Percentiles rank a stretch among this genome's conserved stretches.
phyloP scores from a whole-genome alignment of 768 basidiomycete species.

The Tulasnella sp. region DNA sequence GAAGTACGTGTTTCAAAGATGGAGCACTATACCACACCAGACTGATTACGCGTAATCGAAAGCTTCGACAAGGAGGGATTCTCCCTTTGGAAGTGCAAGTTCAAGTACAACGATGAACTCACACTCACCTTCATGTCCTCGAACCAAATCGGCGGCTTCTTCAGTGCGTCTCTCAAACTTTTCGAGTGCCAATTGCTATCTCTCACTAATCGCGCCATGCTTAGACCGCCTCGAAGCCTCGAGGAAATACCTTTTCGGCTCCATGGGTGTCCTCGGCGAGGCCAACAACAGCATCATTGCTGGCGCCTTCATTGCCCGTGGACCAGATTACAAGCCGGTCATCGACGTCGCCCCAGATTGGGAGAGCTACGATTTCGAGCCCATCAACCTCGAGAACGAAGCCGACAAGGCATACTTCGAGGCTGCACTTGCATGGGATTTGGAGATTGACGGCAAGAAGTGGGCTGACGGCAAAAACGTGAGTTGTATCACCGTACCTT shows the following conservation, averaged over 20 bases:
- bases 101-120: conserved; percentile 95
- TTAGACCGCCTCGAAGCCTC: conserved; percentile 91
- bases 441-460: conserved; percentile 83
- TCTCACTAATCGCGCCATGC: conserved; percentile 48
- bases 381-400: conserved; percentile 70
- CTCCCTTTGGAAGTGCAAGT: conserved; percentile 91
- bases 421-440: conserved; percentile 91
- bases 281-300: conserved; percentile 77
- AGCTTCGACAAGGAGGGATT: conserved; percentile 89
- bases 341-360: conserved; percentile 86
- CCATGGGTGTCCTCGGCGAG: conserved; percentile 85
- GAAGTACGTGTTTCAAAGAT: conserved; percentile 41
- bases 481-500: neutral
- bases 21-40: too few species aligned
- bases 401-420: conserved; percentile 90
- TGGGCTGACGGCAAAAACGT: conserved; percentile 54
- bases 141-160: conserved; percentile 94
- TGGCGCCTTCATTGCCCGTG: conserved; percentile 83
- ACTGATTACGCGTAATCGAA: conserved; percentile 41
- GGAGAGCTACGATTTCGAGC: conserved; percentile 83
- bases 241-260: conserved; percentile 81
- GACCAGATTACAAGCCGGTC: conserved; percentile 69
- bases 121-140: conserved; percentile 92
- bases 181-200: neutral
- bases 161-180: conserved; percentile 47